Percentiles rank a stretch among this genome's conserved stretches.
Evolutionary conservation across 768 basidiomycete genomes (phyloP).

Genomic region (Termitomyces sp.): DNA sequence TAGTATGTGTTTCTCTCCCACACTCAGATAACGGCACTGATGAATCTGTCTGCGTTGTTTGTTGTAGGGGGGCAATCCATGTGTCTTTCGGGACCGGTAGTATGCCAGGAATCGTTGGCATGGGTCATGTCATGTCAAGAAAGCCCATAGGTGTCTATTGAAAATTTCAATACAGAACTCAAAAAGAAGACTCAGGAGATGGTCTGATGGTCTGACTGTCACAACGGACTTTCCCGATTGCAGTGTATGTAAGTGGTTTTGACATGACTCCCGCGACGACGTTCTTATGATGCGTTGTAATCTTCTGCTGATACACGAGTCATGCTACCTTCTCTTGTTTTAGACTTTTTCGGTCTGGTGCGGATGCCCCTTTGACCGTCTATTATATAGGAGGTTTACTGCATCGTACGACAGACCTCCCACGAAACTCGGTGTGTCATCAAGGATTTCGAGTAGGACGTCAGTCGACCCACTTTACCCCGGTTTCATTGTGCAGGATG

Average conservation of each 20-base stretch:
- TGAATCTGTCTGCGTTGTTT: background rate
- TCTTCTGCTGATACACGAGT: background rate
- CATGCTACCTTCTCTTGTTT: background rate
- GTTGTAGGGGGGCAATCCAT: background rate
- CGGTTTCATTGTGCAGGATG: background rate
- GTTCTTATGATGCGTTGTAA: background rate
- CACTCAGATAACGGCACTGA: background rate
- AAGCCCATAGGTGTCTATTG: background rate
- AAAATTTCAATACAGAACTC: background rate
- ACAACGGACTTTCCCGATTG: background rate
- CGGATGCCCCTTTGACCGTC: background rate
- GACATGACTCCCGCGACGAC: background rate
- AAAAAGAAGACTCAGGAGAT: background rate
- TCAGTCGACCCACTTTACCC: slow-evolving; percentile 2
- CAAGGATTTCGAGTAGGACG: background rate
- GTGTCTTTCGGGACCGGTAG: background rate
- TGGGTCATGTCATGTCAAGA: background rate
- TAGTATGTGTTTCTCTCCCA: background rate
- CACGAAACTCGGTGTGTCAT: background rate
- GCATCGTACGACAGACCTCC: background rate
- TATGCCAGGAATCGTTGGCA: background rate
- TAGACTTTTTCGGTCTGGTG: background rate
- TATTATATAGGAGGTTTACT: background rate
- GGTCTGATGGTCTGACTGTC: background rate
- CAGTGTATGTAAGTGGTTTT: background rate